Percentiles rank a stretch among this genome's conserved stretches.
Conservation (phyloP, 805 yeast genomes). For the Lipomyces orientalis region DNA sequence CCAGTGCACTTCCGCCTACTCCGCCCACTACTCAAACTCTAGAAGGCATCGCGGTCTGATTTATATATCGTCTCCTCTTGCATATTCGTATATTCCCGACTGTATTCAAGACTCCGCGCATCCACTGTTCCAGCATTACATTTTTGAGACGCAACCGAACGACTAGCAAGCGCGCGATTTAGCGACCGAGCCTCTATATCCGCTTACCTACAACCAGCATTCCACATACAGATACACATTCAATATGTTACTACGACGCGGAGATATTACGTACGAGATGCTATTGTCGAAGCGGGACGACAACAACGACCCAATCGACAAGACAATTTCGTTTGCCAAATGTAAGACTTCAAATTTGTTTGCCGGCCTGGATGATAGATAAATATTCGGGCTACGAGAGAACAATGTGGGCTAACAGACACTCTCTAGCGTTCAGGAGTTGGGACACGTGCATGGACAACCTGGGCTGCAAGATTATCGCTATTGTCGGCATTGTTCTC, state of each 20-base stretch:
- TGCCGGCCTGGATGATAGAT: neutral
- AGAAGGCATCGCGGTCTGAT: too few relatives aligned
- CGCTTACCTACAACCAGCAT: neutral
- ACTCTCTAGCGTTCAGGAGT: slow-evolving; percentile 53
- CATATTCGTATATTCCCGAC: too few relatives aligned
- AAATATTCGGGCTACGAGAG: neutral
- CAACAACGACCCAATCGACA: slow-evolving; percentile 13
- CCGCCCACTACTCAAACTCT: too few relatives aligned
- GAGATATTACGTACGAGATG: slow-evolving; percentile 19
- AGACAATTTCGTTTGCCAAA: slow-evolving; percentile 20
- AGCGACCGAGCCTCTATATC: neutral
- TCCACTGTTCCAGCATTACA: neutral
- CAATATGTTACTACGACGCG: slow-evolving; percentile 16
- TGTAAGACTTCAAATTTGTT: slow-evolving; percentile 14
- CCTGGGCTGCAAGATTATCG: slow-evolving; percentile 73
- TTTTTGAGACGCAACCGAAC: neutral
- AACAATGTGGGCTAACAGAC: neutral
- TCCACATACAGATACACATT: neutral
- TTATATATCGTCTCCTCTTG: too few relatives aligned
- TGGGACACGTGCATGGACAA: slow-evolving; percentile 87
- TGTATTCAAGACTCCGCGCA: neutral
- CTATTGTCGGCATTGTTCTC: slow-evolving; percentile 71
- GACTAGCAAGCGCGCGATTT: neutral
- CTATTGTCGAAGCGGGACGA: slow-evolving; percentile 15
- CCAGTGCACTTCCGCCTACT: neutral